Evolutionary conservation across 2,329 filamentous ascomycete genomes (phyloP), one percentile per base, ranked within the genome.

Genomic region (Boeremia exigua): DNA sequence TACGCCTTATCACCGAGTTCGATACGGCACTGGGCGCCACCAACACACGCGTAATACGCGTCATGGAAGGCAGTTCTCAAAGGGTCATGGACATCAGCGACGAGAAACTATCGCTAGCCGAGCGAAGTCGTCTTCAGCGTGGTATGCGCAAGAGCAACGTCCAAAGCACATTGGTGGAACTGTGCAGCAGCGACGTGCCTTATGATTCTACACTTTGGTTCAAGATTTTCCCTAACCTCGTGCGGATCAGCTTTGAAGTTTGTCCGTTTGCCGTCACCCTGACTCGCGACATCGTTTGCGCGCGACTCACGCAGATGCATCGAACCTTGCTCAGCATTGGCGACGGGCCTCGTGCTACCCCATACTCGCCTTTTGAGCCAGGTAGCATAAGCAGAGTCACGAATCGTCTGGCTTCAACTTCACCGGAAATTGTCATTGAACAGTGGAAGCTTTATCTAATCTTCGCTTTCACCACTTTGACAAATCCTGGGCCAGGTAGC

Each of bases 391-490:
- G 81, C 27, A 87, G 82, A 68, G 81, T 79, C 63, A 81, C 86
- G 70, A 84, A 83, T 56, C 87, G 76, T 14, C 60, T 78, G 30
- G 74, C 84, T 55, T 88, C 86, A 2, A 88, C 89, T 0, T 89
- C 92, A 15, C 90, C 93, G 0, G 92, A 96, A 66, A 87, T 96
- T 19, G 82, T 97, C 54, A 87, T 99, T 55, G 96, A 98, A 75
- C 95, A 99, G 73, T 99, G 94, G 94, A 98, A 97, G 76, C 81
- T 98, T 2, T 98, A 98, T 73, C 82, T 99, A 25, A 93, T 97
- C 51, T 97, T 99, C 78, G 95, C 94, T 9, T 99, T 96, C 76
- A 96, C 94, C 9, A 98, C 95, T 0, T 81, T 99, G 53, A 93
- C 91, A 33, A 95, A 95, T 63, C 85, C 91, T 9, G 92, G 92